Evolutionary conservation across 1,284 basidiomycete species (phyloP).

Genomic region (Ceratobasidium sp.): DNA sequence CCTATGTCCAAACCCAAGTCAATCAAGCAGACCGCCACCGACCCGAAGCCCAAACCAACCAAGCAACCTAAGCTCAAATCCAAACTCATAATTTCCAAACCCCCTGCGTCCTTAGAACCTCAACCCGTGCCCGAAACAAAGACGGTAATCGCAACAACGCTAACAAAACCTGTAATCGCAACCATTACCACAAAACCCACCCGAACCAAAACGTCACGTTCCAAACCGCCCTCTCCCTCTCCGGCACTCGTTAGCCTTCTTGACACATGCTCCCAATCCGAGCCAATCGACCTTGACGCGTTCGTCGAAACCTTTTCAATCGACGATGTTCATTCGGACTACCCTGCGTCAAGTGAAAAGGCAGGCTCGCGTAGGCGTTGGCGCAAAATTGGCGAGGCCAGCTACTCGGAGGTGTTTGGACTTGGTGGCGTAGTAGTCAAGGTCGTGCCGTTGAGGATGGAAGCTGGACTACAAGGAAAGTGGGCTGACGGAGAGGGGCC

Average conservation of each 20-base stretch:
- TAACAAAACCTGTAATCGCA: background rate
- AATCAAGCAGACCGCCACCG: background rate
- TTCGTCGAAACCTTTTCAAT: constrained; percentile 83
- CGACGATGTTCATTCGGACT: constrained; percentile 61
- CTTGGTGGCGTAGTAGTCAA: constrained; percentile 89
- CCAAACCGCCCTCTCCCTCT: constrained; percentile 1
- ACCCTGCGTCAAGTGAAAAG: constrained; percentile 58
- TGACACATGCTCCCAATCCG: constrained; percentile 36
- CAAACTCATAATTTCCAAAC: background rate
- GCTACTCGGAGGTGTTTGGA: constrained; percentile 97
- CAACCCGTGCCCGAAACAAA: background rate
- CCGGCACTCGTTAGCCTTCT: constrained; percentile 10
- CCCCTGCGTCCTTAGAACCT: background rate
- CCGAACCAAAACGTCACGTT: background rate
- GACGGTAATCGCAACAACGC: background rate
- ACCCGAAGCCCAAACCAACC: background rate
- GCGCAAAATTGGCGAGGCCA: constrained; percentile 94
- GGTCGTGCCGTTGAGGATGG: constrained; percentile 80
- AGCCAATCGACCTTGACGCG: constrained; percentile 71
- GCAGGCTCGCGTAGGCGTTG: constrained; percentile 46
- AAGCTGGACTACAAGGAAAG: constrained; percentile 52
- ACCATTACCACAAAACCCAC: background rate
- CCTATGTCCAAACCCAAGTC: background rate
- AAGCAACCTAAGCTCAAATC: too few relatives aligned
- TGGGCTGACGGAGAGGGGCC: constrained; percentile 65